phyloP scores from a whole-genome alignment of 2,329 filamentous ascomycete genomes.

The Aspergillus fructus region DNA sequence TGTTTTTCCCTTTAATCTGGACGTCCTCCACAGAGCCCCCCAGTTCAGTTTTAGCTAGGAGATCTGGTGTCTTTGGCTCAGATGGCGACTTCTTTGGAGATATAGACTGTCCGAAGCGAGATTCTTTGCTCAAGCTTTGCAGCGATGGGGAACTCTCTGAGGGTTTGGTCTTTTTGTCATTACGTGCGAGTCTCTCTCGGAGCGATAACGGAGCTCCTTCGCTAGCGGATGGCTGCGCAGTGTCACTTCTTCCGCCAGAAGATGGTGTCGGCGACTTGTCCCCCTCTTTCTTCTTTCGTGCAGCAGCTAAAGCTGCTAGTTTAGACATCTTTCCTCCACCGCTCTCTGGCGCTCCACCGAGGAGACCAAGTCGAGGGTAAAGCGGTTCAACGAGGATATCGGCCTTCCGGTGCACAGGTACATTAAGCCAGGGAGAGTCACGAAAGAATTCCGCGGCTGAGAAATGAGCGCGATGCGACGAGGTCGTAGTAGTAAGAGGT shows the following conservation, averaged over 20 bases:
- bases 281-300: conserved; percentile 77
- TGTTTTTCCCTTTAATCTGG: conserved; percentile 11
- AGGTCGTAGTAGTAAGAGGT: conserved; percentile 22
- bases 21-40: conserved; percentile 7
- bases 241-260: conserved; percentile 1
- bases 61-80: conserved; percentile 16
- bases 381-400: conserved; percentile 62
- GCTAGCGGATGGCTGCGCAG: conserved; percentile 14
- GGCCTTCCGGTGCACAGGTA: conserved; percentile 65
- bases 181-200: conserved; percentile 37
- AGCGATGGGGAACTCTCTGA: conserved; percentile 24
- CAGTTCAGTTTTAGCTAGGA: conserved; percentile 1
- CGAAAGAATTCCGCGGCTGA: conserved; percentile 66
- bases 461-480: conserved; percentile 32
- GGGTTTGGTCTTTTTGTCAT: conserved; percentile 27
- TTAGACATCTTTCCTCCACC: conserved; percentile 75
- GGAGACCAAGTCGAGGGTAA: conserved; percentile 63
- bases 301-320: conserved; percentile 82
- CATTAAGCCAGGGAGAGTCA: conserved; percentile 81
- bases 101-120: conserved; percentile 14
- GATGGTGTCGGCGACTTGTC: conserved; percentile 49
- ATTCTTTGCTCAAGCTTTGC: conserved; percentile 22
- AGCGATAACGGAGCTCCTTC: conserved; percentile 34
- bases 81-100: conserved; percentile 20
- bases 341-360: conserved; percentile 70